phyloP scores from a whole-genome alignment of 2,329 filamentous ascomycete genomes.

The Aureobasidium sp. region DNA sequence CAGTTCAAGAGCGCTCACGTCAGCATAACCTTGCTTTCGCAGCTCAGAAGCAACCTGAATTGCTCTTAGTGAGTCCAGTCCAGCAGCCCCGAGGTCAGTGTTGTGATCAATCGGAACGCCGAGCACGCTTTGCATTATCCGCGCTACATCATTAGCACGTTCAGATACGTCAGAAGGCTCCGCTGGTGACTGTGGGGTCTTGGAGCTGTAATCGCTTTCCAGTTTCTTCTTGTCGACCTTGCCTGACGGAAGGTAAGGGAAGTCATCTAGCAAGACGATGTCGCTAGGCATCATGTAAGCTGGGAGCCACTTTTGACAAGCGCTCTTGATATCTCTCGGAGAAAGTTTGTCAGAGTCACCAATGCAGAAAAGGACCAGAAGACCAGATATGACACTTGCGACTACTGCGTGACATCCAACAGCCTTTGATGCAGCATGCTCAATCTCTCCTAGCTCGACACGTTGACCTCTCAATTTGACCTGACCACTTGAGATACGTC shows the following conservation, averaged over 20 bases:
- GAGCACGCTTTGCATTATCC: constrained; percentile 22
- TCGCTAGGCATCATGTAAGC: constrained; percentile 77
- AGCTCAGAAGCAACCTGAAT: constrained; percentile 60
- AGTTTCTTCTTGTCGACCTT: constrained; percentile 56
- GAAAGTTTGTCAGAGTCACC: constrained; percentile 39
- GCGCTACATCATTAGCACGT: constrained; percentile 30
- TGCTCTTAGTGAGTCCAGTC: constrained; percentile 60
- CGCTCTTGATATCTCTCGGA: constrained; percentile 43
- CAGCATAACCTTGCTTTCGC: constrained; percentile 47
- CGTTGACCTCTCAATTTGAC: constrained; percentile 82
- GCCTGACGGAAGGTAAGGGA: constrained; percentile 74
- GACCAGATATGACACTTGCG: constrained; percentile 59
- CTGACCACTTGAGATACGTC: constrained; percentile 71
- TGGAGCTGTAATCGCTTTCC: constrained; percentile 45
- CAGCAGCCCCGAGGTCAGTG: constrained; percentile 46
- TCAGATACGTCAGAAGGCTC: neutral
- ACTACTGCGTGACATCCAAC: constrained; percentile 56
- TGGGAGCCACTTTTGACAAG: constrained; percentile 70
- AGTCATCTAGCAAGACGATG: constrained; percentile 54
- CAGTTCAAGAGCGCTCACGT: constrained; percentile 53
- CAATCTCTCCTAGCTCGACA: constrained; percentile 64
- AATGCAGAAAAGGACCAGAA: constrained; percentile 69
- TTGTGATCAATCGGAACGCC: constrained; percentile 18
- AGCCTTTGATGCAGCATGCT: constrained; percentile 57
- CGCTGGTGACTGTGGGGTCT: constrained; percentile 36